A percentile compares a stretch with the other conserved stretches of the same genome.
phyloP scores from a whole-genome alignment of 129 eudicot species.

The Oenanthe sinensis region DNA sequence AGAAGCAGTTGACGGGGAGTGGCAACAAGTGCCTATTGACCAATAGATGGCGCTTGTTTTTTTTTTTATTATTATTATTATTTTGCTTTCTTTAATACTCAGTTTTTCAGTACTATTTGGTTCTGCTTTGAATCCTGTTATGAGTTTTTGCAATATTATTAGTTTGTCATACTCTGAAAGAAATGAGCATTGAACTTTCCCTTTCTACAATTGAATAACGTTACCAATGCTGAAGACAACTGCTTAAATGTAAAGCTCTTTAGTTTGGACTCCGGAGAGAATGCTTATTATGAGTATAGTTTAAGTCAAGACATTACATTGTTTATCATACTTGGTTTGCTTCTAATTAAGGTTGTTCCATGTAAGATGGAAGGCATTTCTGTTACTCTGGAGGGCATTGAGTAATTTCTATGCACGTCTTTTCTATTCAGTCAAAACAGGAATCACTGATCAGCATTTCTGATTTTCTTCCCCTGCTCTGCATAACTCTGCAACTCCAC shows the following conservation, averaged over 20 bases:
- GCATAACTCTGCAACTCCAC: too few relatives aligned
- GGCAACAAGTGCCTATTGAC: conserved; percentile 42
- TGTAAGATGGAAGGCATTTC: too few relatives aligned
- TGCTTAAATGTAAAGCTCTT: neutral
- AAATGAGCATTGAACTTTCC: neutral
- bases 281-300: neutral
- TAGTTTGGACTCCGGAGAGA: neutral
- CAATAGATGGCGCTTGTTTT: neutral
- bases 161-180: neutral
- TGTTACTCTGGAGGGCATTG: too few relatives aligned
- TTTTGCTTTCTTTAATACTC: neutral
- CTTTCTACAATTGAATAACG: neutral
- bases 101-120: neutral
- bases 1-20: conserved; percentile 47
- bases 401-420: too few relatives aligned
- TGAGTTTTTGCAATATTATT: neutral
- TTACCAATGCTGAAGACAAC: neutral
- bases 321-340: neutral
- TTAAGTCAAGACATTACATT: neutral
- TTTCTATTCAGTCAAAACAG: too few relatives aligned
- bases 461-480: too few relatives aligned
- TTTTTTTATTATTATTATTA: too few relatives aligned
- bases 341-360: too few relatives aligned
- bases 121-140: neutral
- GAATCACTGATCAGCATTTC: too few relatives aligned